Percentiles rank a stretch among this genome's conserved stretches.
Conservation (phyloP, 441 rosid genomes). For the Eutrema salsugineum region DNA sequence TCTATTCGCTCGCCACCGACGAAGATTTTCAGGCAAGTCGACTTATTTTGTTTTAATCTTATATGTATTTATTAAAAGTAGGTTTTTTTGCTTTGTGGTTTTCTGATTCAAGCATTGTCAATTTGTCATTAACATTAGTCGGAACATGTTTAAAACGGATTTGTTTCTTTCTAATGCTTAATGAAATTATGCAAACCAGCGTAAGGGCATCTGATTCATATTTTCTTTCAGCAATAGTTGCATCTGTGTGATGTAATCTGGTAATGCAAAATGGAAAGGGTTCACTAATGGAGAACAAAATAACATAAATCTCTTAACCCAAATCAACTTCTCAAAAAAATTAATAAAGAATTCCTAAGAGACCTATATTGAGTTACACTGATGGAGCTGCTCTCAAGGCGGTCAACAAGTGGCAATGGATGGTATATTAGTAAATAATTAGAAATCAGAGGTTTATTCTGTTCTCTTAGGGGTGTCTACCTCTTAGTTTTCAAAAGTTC, state of each 20-base stretch:
- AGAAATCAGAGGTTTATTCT: background rate
- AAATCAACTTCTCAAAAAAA: no score
- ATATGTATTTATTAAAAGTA: background rate
- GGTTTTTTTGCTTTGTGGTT: background rate
- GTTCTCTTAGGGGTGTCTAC: background rate
- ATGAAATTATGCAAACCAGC: background rate
- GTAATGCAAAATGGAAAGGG: no score
- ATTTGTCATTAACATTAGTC: background rate
- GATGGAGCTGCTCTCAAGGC: no score
- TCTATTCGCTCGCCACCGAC: conserved; percentile 56
- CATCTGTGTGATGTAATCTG: no score
- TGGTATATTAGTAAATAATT: conserved; percentile 8
- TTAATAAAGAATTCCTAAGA: no score
- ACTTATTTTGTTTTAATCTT: background rate
- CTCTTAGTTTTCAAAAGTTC: conserved; percentile 10
- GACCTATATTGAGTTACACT: no score
- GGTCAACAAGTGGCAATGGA: background rate
- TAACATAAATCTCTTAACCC: no score
- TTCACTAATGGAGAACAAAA: no score
- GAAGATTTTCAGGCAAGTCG: conserved; percentile 61
- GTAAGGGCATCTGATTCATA: background rate
- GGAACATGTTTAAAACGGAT: no score
- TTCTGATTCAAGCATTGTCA: background rate
- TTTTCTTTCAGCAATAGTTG: background rate
- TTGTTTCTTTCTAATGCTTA: background rate